phyloP scores from a whole-genome alignment of 2,329 filamentous ascomycete genomes.

The Thermomyces lanuginosus region DNA sequence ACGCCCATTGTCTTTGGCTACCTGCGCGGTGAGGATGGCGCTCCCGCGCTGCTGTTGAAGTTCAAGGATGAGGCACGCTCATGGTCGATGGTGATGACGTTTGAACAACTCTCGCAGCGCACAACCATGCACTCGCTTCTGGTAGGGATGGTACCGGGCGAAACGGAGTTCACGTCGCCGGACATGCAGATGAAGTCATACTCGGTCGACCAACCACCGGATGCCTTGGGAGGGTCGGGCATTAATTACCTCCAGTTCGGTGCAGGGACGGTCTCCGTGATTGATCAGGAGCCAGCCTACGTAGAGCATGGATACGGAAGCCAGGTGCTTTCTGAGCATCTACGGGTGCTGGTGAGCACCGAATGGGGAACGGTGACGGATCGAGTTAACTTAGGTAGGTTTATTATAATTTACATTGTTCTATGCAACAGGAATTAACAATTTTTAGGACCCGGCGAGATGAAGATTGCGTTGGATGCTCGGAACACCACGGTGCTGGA shows the following conservation, averaged over 20 bases:
- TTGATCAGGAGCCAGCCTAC: constrained; percentile 50
- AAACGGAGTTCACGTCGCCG: constrained; percentile 52
- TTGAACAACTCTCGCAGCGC: constrained; percentile 56
- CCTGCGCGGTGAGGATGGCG: constrained; percentile 52
- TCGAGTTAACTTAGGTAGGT: constrained; percentile 54
- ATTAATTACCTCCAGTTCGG: constrained; percentile 22
- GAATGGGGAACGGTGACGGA: constrained; percentile 66
- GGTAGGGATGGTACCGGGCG: constrained; percentile 51
- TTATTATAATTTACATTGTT: constrained; percentile 1
- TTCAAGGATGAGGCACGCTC: constrained; percentile 49
- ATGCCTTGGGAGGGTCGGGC: constrained; percentile 16
- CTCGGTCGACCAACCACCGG: constrained; percentile 38
- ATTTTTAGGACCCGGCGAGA: constrained; percentile 45
- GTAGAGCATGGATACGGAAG: constrained; percentile 41
- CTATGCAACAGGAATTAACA: constrained; percentile 7
- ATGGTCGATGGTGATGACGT: constrained; percentile 61
- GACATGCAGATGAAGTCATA: constrained; percentile 53
- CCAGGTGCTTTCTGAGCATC: constrained; percentile 58
- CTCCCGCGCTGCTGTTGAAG: constrained; percentile 53
- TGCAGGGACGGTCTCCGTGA: constrained; percentile 33
- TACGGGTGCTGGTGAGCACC: constrained; percentile 61
- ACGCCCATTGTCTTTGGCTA: constrained; percentile 64
- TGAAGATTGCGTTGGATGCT: constrained; percentile 50
- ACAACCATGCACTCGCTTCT: constrained; percentile 55
- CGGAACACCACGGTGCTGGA: constrained; percentile 45